These are phyloP conservation scores for Candida methanosorbosa DNA, from an alignment of 805 yeast genomes.

Conservation along the genomic window DNA sequence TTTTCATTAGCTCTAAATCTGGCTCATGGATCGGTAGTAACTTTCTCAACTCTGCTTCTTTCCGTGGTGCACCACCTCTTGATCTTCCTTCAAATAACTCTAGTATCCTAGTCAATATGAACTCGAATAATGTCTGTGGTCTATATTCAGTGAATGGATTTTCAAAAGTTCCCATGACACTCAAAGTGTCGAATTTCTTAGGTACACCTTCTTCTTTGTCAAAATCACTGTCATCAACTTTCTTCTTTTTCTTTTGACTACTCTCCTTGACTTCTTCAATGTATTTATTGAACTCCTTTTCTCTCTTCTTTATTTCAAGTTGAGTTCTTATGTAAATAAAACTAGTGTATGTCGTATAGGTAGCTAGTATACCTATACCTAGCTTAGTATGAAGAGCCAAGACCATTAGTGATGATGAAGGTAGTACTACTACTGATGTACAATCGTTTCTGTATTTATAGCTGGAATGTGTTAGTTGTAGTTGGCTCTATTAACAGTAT, in stretches of 20 bases:
- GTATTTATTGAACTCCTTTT: constrained; percentile 8
- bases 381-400: constrained; percentile 25
- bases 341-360: constrained; percentile 60
- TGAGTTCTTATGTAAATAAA: constrained; percentile 50
- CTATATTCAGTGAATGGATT: constrained; percentile 90
- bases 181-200: constrained; percentile 25
- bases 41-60: constrained; percentile 37
- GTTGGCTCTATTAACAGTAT: too few species aligned
- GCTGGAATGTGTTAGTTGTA: too few species aligned
- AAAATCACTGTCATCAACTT: background rate
- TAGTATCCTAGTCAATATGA: constrained; percentile 58
- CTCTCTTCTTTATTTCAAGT: constrained; percentile 40
- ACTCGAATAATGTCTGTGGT: constrained; percentile 84
- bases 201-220: constrained; percentile 1
- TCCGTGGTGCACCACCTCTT: constrained; percentile 51
- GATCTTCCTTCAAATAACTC: constrained; percentile 58
- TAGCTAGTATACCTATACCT: constrained; percentile 33
- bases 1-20: constrained; percentile 31
- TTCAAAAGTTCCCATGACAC: constrained; percentile 71
- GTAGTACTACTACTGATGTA: too few species aligned
- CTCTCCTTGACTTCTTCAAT: background rate
- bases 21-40: constrained; percentile 58
- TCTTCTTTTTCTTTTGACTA: background rate
- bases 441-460: too few species aligned
- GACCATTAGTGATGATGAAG: background rate